phyloP scores from a whole-genome alignment of 805 yeast species.

The Wickerhamomyces alni region DNA sequence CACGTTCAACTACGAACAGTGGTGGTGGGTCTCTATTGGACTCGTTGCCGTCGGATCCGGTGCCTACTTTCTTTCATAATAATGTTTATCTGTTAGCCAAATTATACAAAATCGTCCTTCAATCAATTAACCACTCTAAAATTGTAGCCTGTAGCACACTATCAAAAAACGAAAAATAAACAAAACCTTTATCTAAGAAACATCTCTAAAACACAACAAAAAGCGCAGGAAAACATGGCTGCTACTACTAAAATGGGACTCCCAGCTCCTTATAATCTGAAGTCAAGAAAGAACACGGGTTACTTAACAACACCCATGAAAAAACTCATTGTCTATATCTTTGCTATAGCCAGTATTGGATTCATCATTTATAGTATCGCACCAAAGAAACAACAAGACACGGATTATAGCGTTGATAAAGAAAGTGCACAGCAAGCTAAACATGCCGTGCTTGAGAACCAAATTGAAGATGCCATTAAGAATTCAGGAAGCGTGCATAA shows the following conservation, averaged over 20 bases:
- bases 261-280: slow-evolving; percentile 38
- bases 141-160: no score
- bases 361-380: slow-evolving; percentile 25
- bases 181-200: neutral
- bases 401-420: slow-evolving; percentile 22
- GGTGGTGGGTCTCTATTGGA: slow-evolving; percentile 55
- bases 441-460: neutral
- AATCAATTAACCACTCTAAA: no score
- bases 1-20: slow-evolving; percentile 35
- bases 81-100: no score
- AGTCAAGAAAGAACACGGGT: slow-evolving; percentile 12
- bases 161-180: no score
- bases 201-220: neutral
- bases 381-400: slow-evolving; percentile 17
- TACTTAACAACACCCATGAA: slow-evolving; percentile 43
- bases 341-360: slow-evolving; percentile 28
- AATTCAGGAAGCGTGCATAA: neutral
- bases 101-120: no score
- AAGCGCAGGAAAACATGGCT: slow-evolving; percentile 3
- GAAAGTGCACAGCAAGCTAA: slow-evolving; percentile 3
- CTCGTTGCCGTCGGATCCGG: slow-evolving; percentile 33
- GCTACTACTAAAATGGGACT: slow-evolving; percentile 27
- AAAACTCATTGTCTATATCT: slow-evolving; percentile 33
- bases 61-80: slow-evolving; percentile 18
- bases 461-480: neutral